Percentiles rank a stretch among this genome's conserved stretches.
These are phyloP conservation scores for Aspergillus carlsbadensis DNA, from an alignment of 495 filamentous ascomycete genomes.

Conservation along the genomic window DNA sequence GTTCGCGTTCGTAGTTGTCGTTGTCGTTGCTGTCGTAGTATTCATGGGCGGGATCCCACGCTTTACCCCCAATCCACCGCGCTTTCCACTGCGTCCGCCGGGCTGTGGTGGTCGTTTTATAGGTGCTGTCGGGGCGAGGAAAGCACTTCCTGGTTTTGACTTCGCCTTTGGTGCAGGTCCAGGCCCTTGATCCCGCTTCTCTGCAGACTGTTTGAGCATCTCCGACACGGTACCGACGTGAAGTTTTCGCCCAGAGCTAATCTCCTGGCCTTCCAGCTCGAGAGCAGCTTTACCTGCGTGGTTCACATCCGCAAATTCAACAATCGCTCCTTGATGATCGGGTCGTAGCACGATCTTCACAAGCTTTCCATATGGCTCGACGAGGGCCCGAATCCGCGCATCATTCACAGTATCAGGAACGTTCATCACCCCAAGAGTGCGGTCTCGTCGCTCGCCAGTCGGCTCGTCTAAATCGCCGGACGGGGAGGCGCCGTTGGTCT, in stretches of 20 bases:
- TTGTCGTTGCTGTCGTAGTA: conserved; percentile 33
- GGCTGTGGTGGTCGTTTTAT: conserved; percentile 59
- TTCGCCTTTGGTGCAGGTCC: conserved; percentile 35
- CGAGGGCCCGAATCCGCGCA: conserved; percentile 56
- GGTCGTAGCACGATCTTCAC: conserved; percentile 61
- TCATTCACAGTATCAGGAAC: conserved; percentile 67
- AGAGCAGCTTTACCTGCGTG: conserved; percentile 74
- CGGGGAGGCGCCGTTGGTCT: conserved; percentile 31
- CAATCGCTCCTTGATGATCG: conserved; percentile 79
- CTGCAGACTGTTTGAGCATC: conserved; percentile 60
- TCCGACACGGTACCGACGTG: conserved; percentile 68
- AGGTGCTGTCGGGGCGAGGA: conserved; percentile 51
- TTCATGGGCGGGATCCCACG: conserved; percentile 39
- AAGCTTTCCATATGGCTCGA: conserved; percentile 57
- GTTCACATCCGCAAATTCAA: conserved; percentile 72
- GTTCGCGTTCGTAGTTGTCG: conserved; percentile 22
- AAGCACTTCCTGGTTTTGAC: conserved; percentile 37
- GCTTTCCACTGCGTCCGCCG: conserved; percentile 46
- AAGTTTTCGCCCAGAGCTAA: conserved; percentile 61
- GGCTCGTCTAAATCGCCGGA: conserved; percentile 25
- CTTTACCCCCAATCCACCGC: conserved; percentile 57
- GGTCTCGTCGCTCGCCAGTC: conserved; percentile 43
- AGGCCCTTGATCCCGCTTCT: conserved; percentile 49
- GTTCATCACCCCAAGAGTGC: conserved; percentile 58
- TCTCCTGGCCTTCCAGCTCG: conserved; percentile 69